Evolutionary conservation across 2,329 filamentous ascomycete genomes (phyloP).

Genomic region (Penicillium palitans): DNA sequence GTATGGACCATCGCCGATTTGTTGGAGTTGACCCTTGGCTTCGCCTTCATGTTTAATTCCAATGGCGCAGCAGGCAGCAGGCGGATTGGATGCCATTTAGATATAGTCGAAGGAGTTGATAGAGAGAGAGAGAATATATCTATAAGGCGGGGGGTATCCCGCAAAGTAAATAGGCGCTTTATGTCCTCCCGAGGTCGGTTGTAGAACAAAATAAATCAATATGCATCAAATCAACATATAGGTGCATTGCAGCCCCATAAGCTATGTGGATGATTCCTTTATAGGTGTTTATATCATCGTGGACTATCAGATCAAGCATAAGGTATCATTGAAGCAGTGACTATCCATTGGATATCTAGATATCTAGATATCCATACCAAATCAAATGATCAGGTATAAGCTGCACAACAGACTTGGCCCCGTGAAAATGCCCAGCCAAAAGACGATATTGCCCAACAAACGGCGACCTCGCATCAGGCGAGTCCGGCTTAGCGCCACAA

Average conservation of each 20-base stretch:
- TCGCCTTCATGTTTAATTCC: constrained; percentile 22
- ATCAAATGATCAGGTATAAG: constrained; percentile 42
- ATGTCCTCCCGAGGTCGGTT: too few species aligned
- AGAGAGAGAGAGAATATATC: too few species aligned
- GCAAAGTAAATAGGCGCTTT: not conserved
- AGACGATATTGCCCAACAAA: constrained; percentile 70
- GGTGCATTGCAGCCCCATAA: not conserved
- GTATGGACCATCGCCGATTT: constrained; percentile 18
- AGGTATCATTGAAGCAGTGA: too few species aligned
- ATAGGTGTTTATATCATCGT: not conserved
- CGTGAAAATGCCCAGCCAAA: constrained; percentile 77
- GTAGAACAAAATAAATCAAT: too few species aligned
- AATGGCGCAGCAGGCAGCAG: constrained; percentile 17
- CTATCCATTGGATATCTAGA: not conserved
- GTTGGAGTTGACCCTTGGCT: constrained; percentile 16
- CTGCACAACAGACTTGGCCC: constrained; percentile 65
- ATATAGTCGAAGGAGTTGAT: not conserved
- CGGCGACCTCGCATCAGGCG: constrained; percentile 61
- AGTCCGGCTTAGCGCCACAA: constrained; percentile 67
- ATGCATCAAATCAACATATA: too few species aligned
- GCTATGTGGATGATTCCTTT: not conserved
- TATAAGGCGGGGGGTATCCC: not conserved
- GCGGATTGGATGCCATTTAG: constrained; percentile 21
- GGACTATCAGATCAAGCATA: too few species aligned
- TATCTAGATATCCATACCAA: not conserved